phyloP scores from a whole-genome alignment of 2,329 filamentous ascomycete species.

The Alternaria panax region DNA sequence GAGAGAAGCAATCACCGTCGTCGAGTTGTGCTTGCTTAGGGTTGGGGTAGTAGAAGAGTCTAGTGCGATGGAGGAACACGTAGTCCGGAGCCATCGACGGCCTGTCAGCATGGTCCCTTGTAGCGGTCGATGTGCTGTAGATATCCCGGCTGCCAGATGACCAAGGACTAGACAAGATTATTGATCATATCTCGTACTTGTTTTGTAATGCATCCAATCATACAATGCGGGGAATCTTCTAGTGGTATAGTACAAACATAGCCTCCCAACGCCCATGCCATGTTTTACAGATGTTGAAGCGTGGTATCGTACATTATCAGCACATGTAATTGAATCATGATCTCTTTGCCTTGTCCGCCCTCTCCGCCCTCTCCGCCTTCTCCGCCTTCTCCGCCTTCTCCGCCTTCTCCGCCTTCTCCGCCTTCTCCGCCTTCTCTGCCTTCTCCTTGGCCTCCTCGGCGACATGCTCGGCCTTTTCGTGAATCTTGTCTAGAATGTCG shows the following conservation, averaged over 20 bases:
- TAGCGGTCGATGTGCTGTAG: background rate
- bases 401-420: conserved; percentile 17
- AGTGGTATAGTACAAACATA: conserved; percentile 10
- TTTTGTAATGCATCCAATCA: conserved; percentile 5
- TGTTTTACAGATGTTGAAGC: conserved; percentile 2
- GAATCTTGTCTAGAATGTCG: conserved; percentile 37
- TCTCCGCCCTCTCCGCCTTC: conserved; percentile 5
- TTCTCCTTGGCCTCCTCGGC: conserved; percentile 23
- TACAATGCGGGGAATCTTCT: conserved; percentile 11
- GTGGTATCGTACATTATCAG: conserved; percentile 12
- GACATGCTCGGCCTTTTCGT: conserved; percentile 34
- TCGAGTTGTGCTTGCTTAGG: too few relatives aligned
- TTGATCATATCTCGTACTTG: background rate
- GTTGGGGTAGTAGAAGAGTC: too few relatives aligned
- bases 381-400: conserved; percentile 16
- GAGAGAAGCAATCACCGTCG: too few relatives aligned
- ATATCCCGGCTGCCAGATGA: background rate
- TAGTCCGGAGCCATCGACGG: too few relatives aligned
- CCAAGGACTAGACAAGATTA: background rate
- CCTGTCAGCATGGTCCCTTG: too few relatives aligned
- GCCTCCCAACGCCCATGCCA: conserved; percentile 14
- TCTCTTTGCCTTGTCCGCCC: conserved; percentile 7
- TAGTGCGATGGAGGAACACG: too few relatives aligned
- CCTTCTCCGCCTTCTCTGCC: conserved; percentile 10
- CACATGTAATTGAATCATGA: conserved; percentile 1